Evolutionary conservation across 495 filamentous ascomycete genomes (phyloP), one percentile per base, ranked within the genome.

Genomic region (Hypoxylon lenormandii): DNA sequence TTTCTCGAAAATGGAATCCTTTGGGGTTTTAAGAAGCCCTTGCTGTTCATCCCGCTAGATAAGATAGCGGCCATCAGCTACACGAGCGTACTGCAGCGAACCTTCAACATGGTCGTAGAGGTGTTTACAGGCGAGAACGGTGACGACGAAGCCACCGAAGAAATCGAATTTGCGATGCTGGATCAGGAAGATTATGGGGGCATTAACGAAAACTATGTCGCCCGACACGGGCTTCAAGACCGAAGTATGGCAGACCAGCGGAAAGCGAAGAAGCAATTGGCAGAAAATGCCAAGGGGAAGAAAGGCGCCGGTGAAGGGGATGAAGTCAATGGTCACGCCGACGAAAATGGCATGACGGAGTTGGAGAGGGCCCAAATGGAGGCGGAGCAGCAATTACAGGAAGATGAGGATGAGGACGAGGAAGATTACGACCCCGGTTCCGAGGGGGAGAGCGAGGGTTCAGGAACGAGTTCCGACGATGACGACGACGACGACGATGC

Each of bases 11-110:
- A 84, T 18, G 95, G 95, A 1, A 94, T 98, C 46, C 75, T 98
- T 26, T 98, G 91, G 83, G 93, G 88, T 0, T 98, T 97, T 85
- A 97, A 97, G 78, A 98, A 98, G 74, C 95, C 95, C 0, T 80
- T 98, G 21, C 72, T 92, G 13, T 97, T 92, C 81, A 88, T 98
- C 64, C 88, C 92, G 2, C 90, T 96, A 46, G 87, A 90, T 45
- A 81, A 83, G 38, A 90, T 98, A 52, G 88, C 88, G 2, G 91
- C 91, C 8, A 85, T 97, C 12, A 93, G 90, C 51, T 98, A 97
- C 74, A 96, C 92, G 3, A 93, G 86, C 28, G 90, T 98, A 49
- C 83, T 98, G 4, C 93, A 95, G 69, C 88, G 92, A 5, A 98
- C 95, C 0, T 98, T 98, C 80, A 97, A 98, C 64, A 88, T 98